Evolutionary conservation across 345 rosid species (phyloP), one percentile per base, ranked within the genome.

Genomic region (Brassica nigra): DNA sequence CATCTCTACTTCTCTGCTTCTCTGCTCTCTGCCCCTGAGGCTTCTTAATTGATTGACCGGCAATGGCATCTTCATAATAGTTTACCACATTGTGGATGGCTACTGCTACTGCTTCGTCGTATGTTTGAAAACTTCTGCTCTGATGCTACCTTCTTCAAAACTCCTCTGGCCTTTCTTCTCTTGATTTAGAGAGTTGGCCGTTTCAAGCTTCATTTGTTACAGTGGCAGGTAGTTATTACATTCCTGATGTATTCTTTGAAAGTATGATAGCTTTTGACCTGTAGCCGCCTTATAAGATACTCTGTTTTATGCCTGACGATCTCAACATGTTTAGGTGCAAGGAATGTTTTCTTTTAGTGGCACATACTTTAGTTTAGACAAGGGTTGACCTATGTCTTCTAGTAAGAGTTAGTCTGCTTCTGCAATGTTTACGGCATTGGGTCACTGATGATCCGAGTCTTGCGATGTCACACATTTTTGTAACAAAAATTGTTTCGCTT

Each of bases 1-100:
- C 89, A 86, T 89, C 86, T 89, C 66, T 62, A 93, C 92, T 83
- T 36, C 42, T 10, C 47, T 39, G 30, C 10, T 23, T 23, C 27
- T 23, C 27, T 23, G 27, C 27, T 23, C 27, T 29, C 66, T 58
- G 15, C 75, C 39, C 75, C 42, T 73, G 69, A 29, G 61, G 63
- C 64, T 62, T 77, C 42, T 66, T 71, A 31, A 30, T 76, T 76
- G 68, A 61, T 39, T n/a, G 29, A 29, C 37, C 65, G 33, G 65
- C 71, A 42, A 39, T 58, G 79, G 52, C 68, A 61, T 76, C 73
- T 4, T 68, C 68, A 39, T 28, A 31, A 14, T 61, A 44, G 55
- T 62, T 68, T 59, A 61, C 62, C 62, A 44, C 36, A 10, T 57
- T 71, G 65, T 34, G 52, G 33, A 20, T 34, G 8, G 10, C 33